Conservation (phyloP, 495 filamentous ascomycete species). For the Tuber melanosporum region DNA sequence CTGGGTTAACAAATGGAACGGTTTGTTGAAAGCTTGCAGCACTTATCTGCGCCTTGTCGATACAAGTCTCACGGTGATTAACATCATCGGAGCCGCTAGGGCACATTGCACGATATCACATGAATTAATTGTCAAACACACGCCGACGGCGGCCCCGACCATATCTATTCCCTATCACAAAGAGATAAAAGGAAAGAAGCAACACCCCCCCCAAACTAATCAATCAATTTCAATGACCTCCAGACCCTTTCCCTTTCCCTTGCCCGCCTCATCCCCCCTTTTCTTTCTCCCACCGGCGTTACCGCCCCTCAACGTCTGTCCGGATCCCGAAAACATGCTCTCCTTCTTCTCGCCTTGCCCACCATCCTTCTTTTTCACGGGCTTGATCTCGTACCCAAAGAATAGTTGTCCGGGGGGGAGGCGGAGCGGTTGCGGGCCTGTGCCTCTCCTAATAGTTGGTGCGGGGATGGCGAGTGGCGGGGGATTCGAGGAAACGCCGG, state of each 20-base stretch:
- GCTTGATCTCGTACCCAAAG: slow-evolving; percentile 89
- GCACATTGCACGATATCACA: neutral
- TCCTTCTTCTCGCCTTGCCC: slow-evolving; percentile 57
- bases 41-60: neutral
- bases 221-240: slow-evolving; percentile 39
- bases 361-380: slow-evolving; percentile 71
- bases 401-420: slow-evolving; percentile 85
- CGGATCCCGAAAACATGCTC: slow-evolving; percentile 76
- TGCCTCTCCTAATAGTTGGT: slow-evolving; percentile 54
- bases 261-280: slow-evolving; percentile 25
- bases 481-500: slow-evolving; percentile 59
- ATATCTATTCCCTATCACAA: neutral
- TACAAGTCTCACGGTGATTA: neutral
- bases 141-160: neutral
- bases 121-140: neutral
- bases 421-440: slow-evolving; percentile 75
- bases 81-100: neutral
- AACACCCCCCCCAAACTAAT: slow-evolving; percentile 4
- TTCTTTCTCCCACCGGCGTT: slow-evolving; percentile 39
- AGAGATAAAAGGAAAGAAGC: slow-evolving; percentile 7
- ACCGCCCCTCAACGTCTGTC: slow-evolving; percentile 72
- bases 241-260: slow-evolving; percentile 20
- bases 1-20: neutral
- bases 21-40: neutral
- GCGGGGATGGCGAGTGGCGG: slow-evolving; percentile 44